Conservation (phyloP, 345 rosid genomes). For the Noccaea bulbosa region DNA sequence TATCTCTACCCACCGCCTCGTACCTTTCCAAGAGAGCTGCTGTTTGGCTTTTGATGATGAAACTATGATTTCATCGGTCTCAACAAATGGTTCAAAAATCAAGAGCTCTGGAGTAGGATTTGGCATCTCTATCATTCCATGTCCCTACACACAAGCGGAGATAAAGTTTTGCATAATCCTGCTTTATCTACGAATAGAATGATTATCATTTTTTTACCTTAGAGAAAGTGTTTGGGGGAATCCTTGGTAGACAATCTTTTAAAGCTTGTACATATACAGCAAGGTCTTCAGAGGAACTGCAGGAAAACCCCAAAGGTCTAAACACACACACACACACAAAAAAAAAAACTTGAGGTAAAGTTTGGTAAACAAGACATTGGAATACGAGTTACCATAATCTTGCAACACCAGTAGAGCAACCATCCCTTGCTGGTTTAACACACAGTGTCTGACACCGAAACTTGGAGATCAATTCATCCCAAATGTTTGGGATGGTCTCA, state of each 20-base stretch:
- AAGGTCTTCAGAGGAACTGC: conserved; percentile 79
- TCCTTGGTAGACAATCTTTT: conserved; percentile 65
- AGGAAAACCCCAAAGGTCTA: conserved; percentile 36
- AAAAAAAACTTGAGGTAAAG: neutral
- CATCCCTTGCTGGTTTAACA: conserved; percentile 93
- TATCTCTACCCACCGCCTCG: conserved; percentile 81
- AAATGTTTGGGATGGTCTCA: conserved; percentile 49
- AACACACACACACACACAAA: neutral
- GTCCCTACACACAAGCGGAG: conserved; percentile 53
- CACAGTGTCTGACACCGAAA: conserved; percentile 79
- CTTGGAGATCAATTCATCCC: conserved; percentile 70
- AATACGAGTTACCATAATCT: conserved; percentile 68
- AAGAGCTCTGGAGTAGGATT: conserved; percentile 76
- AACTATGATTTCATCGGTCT: conserved; percentile 80
- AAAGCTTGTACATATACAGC: conserved; percentile 70
- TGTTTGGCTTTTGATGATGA: conserved; percentile 61
- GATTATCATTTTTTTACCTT: conserved; percentile 51
- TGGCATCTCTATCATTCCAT: conserved; percentile 98
- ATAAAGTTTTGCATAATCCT: conserved; percentile 11
- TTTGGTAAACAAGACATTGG: conserved; percentile 6
- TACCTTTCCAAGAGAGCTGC: conserved; percentile 72
- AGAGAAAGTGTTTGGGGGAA: conserved; percentile 84
- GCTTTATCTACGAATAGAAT: neutral
- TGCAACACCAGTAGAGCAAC: conserved; percentile 98
- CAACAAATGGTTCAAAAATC: conserved; percentile 89